Conservation (phyloP, 176 grass and related monocot species). For the Cocos nucifera region DNA sequence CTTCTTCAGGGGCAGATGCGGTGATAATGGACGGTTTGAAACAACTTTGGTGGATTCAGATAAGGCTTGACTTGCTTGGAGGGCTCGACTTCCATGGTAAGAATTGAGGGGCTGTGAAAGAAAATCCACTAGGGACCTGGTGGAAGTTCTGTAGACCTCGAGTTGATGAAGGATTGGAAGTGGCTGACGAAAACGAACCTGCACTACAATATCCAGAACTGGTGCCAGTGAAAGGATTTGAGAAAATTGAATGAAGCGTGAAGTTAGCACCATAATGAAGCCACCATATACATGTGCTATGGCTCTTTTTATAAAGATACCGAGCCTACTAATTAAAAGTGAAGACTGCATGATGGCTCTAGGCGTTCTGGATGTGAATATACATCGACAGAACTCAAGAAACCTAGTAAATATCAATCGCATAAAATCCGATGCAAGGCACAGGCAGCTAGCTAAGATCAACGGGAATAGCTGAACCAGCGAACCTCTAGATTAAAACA, state of each 20-base stretch:
- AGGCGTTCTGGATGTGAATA: too few relatives aligned
- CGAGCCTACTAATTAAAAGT: too few relatives aligned
- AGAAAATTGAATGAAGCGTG: neutral
- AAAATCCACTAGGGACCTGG: slow-evolving; percentile 1
- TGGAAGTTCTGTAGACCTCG: slow-evolving; percentile 3
- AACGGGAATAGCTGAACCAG: too few relatives aligned
- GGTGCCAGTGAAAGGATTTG: slow-evolving; percentile 27
- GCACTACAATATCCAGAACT: slow-evolving; percentile 5
- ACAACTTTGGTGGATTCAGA: slow-evolving; percentile 16
- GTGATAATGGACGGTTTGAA: slow-evolving; percentile 66
- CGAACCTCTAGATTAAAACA: too few relatives aligned
- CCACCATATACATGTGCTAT: too few relatives aligned
- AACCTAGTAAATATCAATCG: too few relatives aligned
- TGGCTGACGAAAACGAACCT: neutral
- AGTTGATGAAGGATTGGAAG: slow-evolving; percentile 23
- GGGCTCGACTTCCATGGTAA: neutral
- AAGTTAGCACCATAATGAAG: too few relatives aligned
- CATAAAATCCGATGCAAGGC: too few relatives aligned
- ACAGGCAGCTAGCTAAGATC: too few relatives aligned
- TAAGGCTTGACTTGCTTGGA: slow-evolving; percentile 32
- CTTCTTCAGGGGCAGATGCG: slow-evolving; percentile 80
- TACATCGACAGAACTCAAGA: too few relatives aligned
- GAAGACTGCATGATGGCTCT: neutral
- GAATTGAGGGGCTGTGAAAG: slow-evolving; percentile 12
- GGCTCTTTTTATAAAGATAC: too few relatives aligned